Percentiles rank a stretch among this genome's conserved stretches.
Conservation (phyloP, 106 monocot species). For the Apostasia ramifera region DNA sequence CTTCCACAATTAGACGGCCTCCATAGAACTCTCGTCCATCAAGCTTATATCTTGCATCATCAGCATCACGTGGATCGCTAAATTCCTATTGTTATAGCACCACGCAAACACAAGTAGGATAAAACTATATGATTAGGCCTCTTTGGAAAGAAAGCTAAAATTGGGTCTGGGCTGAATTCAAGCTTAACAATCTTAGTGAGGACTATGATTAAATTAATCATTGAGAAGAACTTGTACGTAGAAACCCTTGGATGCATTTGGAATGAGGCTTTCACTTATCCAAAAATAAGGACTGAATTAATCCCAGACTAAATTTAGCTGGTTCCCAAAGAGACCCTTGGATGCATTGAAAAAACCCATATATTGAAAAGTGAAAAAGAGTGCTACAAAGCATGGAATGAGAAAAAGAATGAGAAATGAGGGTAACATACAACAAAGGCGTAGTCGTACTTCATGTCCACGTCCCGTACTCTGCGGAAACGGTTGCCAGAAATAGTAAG, state of each 20-base stretch:
- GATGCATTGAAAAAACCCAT: background rate
- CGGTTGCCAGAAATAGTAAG: slow-evolving; percentile 95
- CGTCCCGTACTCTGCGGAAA: slow-evolving; percentile 99
- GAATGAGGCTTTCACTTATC: too few relatives aligned
- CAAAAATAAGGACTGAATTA: too few relatives aligned
- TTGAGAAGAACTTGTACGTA: too few relatives aligned
- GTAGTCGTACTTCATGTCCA: slow-evolving; percentile 99
- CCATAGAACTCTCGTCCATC: slow-evolving; percentile 92
- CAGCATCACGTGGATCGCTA: slow-evolving; percentile 89
- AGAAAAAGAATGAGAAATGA: background rate
- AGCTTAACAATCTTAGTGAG: too few relatives aligned
- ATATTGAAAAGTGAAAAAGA: background rate
- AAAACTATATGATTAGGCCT: background rate
- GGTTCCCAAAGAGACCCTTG: too few relatives aligned
- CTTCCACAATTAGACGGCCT: slow-evolving; percentile 81
- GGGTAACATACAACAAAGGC: slow-evolving; percentile 84
- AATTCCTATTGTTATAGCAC: slow-evolving; percentile 45
- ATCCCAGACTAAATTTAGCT: too few relatives aligned
- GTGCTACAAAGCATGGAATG: background rate
- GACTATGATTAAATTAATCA: too few relatives aligned
- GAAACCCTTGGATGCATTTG: too few relatives aligned
- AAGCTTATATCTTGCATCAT: slow-evolving; percentile 83
- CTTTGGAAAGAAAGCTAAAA: too few relatives aligned
- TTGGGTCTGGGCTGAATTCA: too few relatives aligned
- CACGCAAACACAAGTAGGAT: background rate